phyloP scores from a whole-genome alignment of 2,329 filamentous ascomycete species.

The Fusarium anguioides region DNA sequence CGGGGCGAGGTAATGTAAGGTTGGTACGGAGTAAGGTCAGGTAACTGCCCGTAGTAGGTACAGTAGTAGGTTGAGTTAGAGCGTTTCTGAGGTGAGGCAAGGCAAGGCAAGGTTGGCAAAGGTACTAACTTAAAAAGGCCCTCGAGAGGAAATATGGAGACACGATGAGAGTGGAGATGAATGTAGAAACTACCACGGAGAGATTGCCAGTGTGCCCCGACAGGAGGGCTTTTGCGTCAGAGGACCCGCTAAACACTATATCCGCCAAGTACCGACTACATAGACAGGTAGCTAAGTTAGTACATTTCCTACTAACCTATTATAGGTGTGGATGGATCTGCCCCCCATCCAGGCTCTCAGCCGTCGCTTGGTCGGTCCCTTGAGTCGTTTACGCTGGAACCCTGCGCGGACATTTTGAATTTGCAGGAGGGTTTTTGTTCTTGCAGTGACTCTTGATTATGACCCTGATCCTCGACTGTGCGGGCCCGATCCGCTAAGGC shows the following conservation, averaged over 20 bases:
- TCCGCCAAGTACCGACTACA: conserved; percentile 21
- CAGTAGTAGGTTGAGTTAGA: conserved; percentile 43
- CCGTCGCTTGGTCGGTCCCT: conserved; percentile 33
- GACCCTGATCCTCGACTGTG: conserved; percentile 7
- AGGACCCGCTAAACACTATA: conserved; percentile 4
- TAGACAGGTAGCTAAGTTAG: not conserved
- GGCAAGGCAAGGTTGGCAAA: conserved; percentile 23
- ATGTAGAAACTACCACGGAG: conserved; percentile 31
- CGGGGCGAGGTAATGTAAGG: conserved; percentile 38
- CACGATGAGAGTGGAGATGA: conserved; percentile 10
- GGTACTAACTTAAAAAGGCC: conserved; percentile 38
- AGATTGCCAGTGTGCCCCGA: conserved; percentile 18
- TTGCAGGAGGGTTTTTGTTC: conserved; percentile 17
- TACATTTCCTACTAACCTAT: too few species aligned
- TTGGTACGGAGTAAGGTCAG: conserved; percentile 4
- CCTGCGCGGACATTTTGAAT: conserved; percentile 18
- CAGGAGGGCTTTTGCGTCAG: conserved; percentile 14
- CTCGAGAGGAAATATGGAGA: conserved; percentile 30
- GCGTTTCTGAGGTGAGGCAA: conserved; percentile 38
- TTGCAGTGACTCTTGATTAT: not conserved
- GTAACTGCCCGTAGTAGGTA: too few species aligned
- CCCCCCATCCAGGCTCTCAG: conserved; percentile 16
- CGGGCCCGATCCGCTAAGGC: conserved; percentile 2
- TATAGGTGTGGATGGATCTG: conserved; percentile 2
- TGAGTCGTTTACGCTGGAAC: conserved; percentile 20